These are phyloP conservation scores for Dalbergia cultrata DNA, from an alignment of 306 rosid genomes.

Conservation along the genomic window DNA sequence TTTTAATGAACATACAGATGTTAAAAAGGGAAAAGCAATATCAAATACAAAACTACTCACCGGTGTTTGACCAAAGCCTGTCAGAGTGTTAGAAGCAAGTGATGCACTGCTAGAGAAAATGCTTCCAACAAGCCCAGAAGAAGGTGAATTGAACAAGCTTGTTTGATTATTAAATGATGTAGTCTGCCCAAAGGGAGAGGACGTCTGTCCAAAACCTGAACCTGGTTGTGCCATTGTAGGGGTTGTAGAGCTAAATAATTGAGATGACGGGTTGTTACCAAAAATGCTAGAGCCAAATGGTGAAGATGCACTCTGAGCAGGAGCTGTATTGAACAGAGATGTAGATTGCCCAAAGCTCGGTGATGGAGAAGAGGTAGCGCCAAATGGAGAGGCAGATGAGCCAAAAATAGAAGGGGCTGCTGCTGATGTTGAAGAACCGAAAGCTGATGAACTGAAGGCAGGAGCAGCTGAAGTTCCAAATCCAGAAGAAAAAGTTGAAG, in stretches of 20 bases:
- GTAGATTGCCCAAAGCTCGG: constrained; percentile 54
- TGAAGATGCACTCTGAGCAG: constrained; percentile 59
- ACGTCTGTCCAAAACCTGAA: constrained; percentile 62
- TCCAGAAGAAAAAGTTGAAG: constrained; percentile 61
- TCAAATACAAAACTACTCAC: constrained; percentile 55
- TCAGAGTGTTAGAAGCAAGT: constrained; percentile 58
- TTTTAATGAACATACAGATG: constrained; percentile 6
- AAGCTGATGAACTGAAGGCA: constrained; percentile 70
- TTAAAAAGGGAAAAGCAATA: constrained; percentile 26
- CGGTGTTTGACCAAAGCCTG: constrained; percentile 66
- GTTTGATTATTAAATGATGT: constrained; percentile 48
- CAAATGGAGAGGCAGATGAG: constrained; percentile 66
- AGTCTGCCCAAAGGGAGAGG: constrained; percentile 66
- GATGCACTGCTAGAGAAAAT: constrained; percentile 65
- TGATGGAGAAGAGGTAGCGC: constrained; percentile 55
- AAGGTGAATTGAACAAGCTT: constrained; percentile 61
- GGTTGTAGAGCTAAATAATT: constrained; percentile 61
- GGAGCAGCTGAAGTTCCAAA: constrained; percentile 66
- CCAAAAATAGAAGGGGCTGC: constrained; percentile 58
- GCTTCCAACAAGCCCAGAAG: constrained; percentile 68
- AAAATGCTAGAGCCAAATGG: constrained; percentile 64
- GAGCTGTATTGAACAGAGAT: constrained; percentile 61
- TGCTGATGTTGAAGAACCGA: constrained; percentile 61
- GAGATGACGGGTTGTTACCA: constrained; percentile 65
- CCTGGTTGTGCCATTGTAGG: constrained; percentile 62